Percentiles rank a stretch among this genome's conserved stretches.
These are phyloP conservation scores for Xylariaceae sp. DNA, from an alignment of 2,329 filamentous ascomycete species.

Conservation along the genomic window DNA sequence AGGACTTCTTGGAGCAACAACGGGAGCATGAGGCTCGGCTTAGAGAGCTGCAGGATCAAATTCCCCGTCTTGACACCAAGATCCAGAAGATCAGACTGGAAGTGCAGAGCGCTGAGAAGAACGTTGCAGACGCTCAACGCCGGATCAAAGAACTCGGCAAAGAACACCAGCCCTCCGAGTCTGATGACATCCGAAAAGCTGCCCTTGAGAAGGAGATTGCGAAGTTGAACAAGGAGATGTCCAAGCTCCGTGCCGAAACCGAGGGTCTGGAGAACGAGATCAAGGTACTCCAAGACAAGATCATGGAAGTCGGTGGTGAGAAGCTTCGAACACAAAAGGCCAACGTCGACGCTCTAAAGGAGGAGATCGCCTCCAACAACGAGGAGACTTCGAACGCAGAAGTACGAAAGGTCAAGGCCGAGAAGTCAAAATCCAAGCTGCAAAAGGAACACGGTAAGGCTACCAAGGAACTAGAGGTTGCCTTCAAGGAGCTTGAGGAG, in stretches of 20 bases:
- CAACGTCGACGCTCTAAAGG: constrained; percentile 83
- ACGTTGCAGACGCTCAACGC: constrained; percentile 76
- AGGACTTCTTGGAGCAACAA: constrained; percentile 79
- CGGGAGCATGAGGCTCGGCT: constrained; percentile 70
- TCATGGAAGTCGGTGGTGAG: constrained; percentile 96
- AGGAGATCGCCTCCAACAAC: constrained; percentile 72
- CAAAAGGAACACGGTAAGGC: constrained; percentile 77
- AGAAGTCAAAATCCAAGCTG: constrained; percentile 85
- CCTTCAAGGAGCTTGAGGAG: constrained; percentile 67
- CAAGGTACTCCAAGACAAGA: constrained; percentile 87
- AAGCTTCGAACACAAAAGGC: constrained; percentile 84
- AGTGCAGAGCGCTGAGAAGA: constrained; percentile 78
- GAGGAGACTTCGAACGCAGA: constrained; percentile 84
- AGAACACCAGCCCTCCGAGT: constrained; percentile 74
- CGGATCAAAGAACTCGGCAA: constrained; percentile 78
- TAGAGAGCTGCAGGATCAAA: constrained; percentile 66
- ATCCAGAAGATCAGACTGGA: constrained; percentile 90
- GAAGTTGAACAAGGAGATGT: constrained; percentile 70
- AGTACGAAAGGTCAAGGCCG: constrained; percentile 82
- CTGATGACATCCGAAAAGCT: constrained; percentile 69
- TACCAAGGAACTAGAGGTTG: constrained; percentile 68
- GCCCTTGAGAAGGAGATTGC: constrained; percentile 72
- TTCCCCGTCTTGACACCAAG: constrained; percentile 80
- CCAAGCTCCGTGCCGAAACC: constrained; percentile 77
- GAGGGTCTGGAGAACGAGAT: constrained; percentile 89